Conservation (phyloP, 129 eudicot genomes). For the Centrapalus pauciflorus region DNA sequence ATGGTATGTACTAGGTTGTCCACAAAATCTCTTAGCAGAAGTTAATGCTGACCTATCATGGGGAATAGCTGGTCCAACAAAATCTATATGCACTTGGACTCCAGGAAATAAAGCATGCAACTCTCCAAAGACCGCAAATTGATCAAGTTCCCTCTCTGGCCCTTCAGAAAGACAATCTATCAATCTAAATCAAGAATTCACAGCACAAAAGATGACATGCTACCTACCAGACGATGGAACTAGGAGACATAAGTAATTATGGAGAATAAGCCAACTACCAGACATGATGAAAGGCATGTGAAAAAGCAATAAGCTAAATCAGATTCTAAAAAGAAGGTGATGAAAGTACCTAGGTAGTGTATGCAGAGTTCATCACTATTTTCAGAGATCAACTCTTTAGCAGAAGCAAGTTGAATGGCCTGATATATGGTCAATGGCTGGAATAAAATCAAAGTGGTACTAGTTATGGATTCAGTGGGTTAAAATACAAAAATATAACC, state of each 20-base stretch:
- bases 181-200: slow-evolving; percentile 10
- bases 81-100: slow-evolving; percentile 47
- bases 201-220: background rate
- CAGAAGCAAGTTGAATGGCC: slow-evolving; percentile 54
- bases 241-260: background rate
- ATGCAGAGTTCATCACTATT: slow-evolving; percentile 45
- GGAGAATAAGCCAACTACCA: background rate
- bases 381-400: slow-evolving; percentile 34
- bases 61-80: slow-evolving; percentile 80
- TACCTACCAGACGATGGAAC: background rate
- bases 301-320: background rate
- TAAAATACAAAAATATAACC: background rate
- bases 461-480: slow-evolving; percentile 6
- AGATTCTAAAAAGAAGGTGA: background rate
- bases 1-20: background rate
- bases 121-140: slow-evolving; percentile 68
- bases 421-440: slow-evolving; percentile 87
- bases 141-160: slow-evolving; percentile 81
- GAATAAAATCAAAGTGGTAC: slow-evolving; percentile 11
- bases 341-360: slow-evolving; percentile 80
- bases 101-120: slow-evolving; percentile 80
- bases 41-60: slow-evolving; percentile 38
- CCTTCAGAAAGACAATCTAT: slow-evolving; percentile 34
- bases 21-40: background rate
- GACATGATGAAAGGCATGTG: slow-evolving; percentile 1